Evolutionary conservation across 1,284 basidiomycete species (phyloP), one percentile per base, ranked within the genome.

Genomic region (Ustilago shanxiensis): DNA sequence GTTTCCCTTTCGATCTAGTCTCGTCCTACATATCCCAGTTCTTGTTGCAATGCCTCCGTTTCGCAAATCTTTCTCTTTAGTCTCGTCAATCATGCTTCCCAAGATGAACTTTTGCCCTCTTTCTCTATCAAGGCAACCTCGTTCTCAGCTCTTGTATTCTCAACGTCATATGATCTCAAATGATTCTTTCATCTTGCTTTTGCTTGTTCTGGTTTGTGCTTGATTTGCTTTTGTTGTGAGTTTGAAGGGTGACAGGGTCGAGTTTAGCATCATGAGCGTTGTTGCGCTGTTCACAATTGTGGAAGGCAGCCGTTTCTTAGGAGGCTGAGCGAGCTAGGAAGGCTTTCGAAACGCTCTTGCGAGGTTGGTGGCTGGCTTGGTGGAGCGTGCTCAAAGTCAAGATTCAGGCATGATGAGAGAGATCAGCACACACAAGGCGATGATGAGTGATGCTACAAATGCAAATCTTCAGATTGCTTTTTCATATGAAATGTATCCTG

Each of bases 1-100:
- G 62, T 73, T 26, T 66, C 37, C 44, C 20, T 57, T 22, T 14
- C 31, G 31, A 24, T 72, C 39, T 45, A 20, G 7, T 49, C 47
- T 18, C 47, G 47, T 49, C 22, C 24, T 26, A 26, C 26, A 28
- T 49, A 26, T 49, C 47, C 47, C 20, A 44, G 26, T 49, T 49
- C 47, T 49, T 24, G n/a, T 49, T 10, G 47, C 47, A 49, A 14
- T 49, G 10, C 41, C 20, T 44, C 47, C 24, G 52, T 54, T 22
- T 54, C 35, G 52, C 35, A 54, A 54, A 52, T 31, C 31, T 52
- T 33, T 50, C 47, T 29, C 26, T 24, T 39, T 44, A n/a, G n/a
- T 44, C n/a, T 44, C 2, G 41, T 44, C n/a, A 22, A 44, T 44
- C 41, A 44, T 44, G 41, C 41, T 44, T 16, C 20, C 4, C 41